Conservation (phyloP, 202 grass and related monocot genomes). For the Bolboschoenoplectus hybrid region DNA sequence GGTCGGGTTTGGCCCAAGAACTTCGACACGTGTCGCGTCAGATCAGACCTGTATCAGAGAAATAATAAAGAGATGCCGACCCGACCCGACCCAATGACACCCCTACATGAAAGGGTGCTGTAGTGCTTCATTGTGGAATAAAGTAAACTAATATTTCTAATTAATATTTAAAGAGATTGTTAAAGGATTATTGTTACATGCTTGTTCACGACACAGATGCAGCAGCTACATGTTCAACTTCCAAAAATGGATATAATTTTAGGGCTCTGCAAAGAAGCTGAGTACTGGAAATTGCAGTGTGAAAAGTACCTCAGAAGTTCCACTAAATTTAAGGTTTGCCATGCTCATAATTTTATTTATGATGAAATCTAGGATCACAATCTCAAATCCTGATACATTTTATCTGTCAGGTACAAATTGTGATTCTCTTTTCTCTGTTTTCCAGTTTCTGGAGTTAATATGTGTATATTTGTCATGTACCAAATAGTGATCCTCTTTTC, state of each 20-base stretch:
- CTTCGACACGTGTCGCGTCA: neutral
- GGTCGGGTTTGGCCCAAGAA: neutral
- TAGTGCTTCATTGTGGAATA: neutral
- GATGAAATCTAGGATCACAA: neutral
- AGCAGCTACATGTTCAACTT: slow-evolving; percentile 56
- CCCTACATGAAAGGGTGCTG: neutral
- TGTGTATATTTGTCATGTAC: neutral
- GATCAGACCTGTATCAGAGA: too few species aligned
- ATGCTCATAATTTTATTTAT: slow-evolving; percentile 3
- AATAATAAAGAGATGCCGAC: too few species aligned
- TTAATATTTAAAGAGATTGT: slow-evolving; percentile 37
- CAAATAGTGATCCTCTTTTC: slow-evolving; percentile 15
- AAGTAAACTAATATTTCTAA: neutral
- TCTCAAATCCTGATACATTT: slow-evolving; percentile 11
- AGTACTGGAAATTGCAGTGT: slow-evolving; percentile 75
- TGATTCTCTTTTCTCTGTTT: slow-evolving; percentile 23
- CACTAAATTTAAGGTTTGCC: slow-evolving; percentile 64
- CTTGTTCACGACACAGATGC: slow-evolving; percentile 50
- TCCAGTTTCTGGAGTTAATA: neutral
- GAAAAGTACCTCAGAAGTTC: slow-evolving; percentile 55
- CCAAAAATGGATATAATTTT: slow-evolving; percentile 70
- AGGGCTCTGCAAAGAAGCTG: slow-evolving; percentile 66
- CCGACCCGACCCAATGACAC: neutral
- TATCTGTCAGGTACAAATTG: slow-evolving; percentile 15
- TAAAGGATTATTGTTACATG: slow-evolving; percentile 32